Evolutionary conservation across 1,284 basidiomycete genomes (phyloP).

Genomic region (Stereum hirsutum): DNA sequence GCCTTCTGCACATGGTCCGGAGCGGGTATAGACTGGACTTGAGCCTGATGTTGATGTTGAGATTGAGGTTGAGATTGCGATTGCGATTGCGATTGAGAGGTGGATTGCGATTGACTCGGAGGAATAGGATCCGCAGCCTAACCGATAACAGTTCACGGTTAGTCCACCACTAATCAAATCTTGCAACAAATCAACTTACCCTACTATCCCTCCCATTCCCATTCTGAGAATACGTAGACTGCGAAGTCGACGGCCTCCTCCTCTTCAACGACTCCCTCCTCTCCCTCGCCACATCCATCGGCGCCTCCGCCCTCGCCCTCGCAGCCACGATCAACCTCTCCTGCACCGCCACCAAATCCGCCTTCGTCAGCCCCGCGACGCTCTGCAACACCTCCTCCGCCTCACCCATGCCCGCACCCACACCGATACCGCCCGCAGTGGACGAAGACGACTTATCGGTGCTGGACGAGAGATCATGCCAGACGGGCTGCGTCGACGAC

Average conservation of each 20-base stretch:
- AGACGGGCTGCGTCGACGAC: constrained; percentile 36
- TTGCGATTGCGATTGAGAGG: not conserved
- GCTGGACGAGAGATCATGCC: constrained; percentile 44
- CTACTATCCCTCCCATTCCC: constrained; percentile 37
- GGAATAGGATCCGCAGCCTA: constrained; percentile 50
- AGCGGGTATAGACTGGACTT: constrained; percentile 12
- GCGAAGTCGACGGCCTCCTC: constrained; percentile 70
- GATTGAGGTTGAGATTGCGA: constrained; percentile 10
- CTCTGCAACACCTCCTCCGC: constrained; percentile 56
- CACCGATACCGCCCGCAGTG: constrained; percentile 33
- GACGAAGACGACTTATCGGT: constrained; percentile 36
- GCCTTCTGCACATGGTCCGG: constrained; percentile 39
- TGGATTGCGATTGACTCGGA: constrained; percentile 2
- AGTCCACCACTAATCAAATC: no score
- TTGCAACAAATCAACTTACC: no score
- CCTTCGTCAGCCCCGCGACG: constrained; percentile 56
- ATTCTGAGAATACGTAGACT: constrained; percentile 68
- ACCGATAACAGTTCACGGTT: no score
- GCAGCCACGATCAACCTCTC: constrained; percentile 59
- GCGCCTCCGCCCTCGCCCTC: constrained; percentile 41
- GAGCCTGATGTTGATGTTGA: not conserved
- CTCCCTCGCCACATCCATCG: constrained; percentile 41
- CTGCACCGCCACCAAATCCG: constrained; percentile 62
- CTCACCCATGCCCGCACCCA: constrained; percentile 28
- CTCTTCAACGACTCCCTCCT: constrained; percentile 28